Evolutionary conservation across 306 rosid genomes (phyloP), one percentile per base, ranked within the genome.

Genomic region (Castanea crenata): DNA sequence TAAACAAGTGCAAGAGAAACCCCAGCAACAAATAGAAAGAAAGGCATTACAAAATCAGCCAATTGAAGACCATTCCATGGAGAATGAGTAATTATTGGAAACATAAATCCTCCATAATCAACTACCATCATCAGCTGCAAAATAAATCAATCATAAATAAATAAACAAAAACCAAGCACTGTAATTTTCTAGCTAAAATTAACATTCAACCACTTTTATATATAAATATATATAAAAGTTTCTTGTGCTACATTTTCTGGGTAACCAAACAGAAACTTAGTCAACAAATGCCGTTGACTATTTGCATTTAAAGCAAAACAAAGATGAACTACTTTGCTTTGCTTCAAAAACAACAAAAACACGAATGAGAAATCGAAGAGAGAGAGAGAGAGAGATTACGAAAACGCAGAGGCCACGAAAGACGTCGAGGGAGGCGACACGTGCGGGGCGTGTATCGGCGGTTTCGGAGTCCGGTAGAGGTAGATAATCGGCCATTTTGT

Each of bases 371-470:
- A 15, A 3, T 21, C 65, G 5, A 0, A 32, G 21, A 27, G 35
- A 34, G 12, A 62, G 67, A 56, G 38, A 35, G 16, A 57, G 69
- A 20, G 69, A 55, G 74, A 82, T 82, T 74, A 94, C 98, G 54
- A 94, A 85, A 81, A 94, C 97, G 76, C 92, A 89, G 86, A 94
- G 94, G 71, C 98, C 98, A 18, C 98, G 97, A 82, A 94, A 92
- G 87, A 92, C 97, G 31, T 94, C 98, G 54, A 94, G 83, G 23
- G 98, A 94, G 75, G 88, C 91, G 75, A 94, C 86, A 44, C 98
- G 89, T 21, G 89, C 74, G 64, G 87, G 15, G 0, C 54, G 54
- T 0, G 54, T 12, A 11, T 49, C 15, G 54, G 54, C 4, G 54
- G 4, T 78, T 12, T 82, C 86, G 54, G 54, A 74, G 76, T 63